A percentile compares a stretch with the other conserved stretches of the same genome.
phyloP scores from a whole-genome alignment of 495 filamentous ascomycete genomes.

The Penicillium turbatum region DNA sequence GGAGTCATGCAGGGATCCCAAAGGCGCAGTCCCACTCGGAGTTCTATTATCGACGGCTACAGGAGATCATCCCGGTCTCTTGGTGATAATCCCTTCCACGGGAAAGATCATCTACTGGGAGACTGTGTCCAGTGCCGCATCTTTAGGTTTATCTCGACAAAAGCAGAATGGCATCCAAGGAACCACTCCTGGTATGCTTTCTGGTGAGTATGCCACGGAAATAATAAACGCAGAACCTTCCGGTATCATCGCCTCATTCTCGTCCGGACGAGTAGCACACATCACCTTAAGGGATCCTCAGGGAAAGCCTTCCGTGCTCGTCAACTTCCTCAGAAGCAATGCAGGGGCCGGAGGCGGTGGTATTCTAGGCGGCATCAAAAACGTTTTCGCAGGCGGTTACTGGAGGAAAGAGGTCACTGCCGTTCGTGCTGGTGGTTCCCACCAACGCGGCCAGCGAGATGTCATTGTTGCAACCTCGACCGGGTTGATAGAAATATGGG shows the following conservation, averaged over 20 bases:
- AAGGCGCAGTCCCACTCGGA: constrained; percentile 71
- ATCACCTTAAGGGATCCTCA: constrained; percentile 78
- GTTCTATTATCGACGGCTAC: constrained; percentile 71
- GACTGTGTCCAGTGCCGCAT: constrained; percentile 76
- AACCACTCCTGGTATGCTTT: constrained; percentile 63
- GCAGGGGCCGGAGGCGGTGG: constrained; percentile 47
- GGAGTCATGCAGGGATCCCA: constrained; percentile 57
- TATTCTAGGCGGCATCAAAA: constrained; percentile 72
- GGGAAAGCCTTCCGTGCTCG: constrained; percentile 72
- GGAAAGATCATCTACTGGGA: constrained; percentile 95
- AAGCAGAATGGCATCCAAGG: constrained; percentile 74
- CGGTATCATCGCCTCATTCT: constrained; percentile 79
- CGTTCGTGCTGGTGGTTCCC: constrained; percentile 61
- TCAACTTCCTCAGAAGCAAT: constrained; percentile 65
- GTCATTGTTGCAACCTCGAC: constrained; percentile 70
- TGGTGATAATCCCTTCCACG: constrained; percentile 74
- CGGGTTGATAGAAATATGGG: constrained; percentile 78
- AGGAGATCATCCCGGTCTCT: constrained; percentile 71
- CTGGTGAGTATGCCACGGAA: constrained; percentile 70
- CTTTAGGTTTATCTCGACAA: constrained; percentile 68
- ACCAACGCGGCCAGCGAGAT: constrained; percentile 76
- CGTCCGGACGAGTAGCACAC: constrained; percentile 78
- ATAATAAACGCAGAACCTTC: constrained; percentile 79
- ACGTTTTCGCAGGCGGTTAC: constrained; percentile 59
- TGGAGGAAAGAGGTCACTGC: constrained; percentile 73